phyloP scores from a whole-genome alignment of 768 basidiomycete genomes.

The Sporobolomyces pararoseus region DNA sequence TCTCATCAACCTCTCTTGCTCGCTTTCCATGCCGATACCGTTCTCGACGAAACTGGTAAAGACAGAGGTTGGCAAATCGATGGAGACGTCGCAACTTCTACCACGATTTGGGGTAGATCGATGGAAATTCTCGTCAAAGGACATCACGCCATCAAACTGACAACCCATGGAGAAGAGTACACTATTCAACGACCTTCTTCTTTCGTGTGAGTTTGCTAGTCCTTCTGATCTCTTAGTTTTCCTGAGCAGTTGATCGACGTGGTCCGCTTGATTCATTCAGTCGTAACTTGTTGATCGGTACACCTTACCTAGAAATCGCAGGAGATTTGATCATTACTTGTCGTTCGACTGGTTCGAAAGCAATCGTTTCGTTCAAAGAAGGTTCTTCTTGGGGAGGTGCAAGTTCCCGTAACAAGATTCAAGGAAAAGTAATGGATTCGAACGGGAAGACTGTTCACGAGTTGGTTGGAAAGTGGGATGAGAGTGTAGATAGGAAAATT shows the following conservation, averaged over 20 bases:
- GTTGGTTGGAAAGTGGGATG: conserved; percentile 91
- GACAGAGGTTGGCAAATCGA: conserved; percentile 36
- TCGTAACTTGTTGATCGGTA: conserved; percentile 43
- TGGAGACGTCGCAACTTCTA: conserved; percentile 29
- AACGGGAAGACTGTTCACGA: conserved; percentile 69
- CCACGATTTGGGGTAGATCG: conserved; percentile 45
- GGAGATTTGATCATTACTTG: conserved; percentile 41
- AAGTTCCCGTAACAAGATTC: conserved; percentile 79
- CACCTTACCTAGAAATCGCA: conserved; percentile 44
- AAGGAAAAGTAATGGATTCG: conserved; percentile 69
- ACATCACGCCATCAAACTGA: conserved; percentile 34
- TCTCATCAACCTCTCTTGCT: conserved; percentile 72
- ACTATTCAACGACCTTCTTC: conserved; percentile 33
- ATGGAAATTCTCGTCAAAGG: conserved; percentile 37
- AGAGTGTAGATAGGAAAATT: conserved; percentile 59
- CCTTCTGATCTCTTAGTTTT: too few relatives aligned
- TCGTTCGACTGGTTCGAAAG: conserved; percentile 67
- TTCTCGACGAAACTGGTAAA: conserved; percentile 15
- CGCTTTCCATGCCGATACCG: conserved; percentile 35
- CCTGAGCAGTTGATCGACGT: too few relatives aligned
- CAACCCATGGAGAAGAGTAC: conserved; percentile 31
- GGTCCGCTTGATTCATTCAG: too few relatives aligned
- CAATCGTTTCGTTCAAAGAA: conserved; percentile 86
- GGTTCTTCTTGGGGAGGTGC: conserved; percentile 74
- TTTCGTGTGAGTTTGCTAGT: conserved; percentile 37